A percentile compares a stretch with the other conserved stretches of the same genome.
These are phyloP conservation scores for Dioscorea zingiberensis DNA, from an alignment of 106 monocot genomes.

Conservation along the genomic window DNA sequence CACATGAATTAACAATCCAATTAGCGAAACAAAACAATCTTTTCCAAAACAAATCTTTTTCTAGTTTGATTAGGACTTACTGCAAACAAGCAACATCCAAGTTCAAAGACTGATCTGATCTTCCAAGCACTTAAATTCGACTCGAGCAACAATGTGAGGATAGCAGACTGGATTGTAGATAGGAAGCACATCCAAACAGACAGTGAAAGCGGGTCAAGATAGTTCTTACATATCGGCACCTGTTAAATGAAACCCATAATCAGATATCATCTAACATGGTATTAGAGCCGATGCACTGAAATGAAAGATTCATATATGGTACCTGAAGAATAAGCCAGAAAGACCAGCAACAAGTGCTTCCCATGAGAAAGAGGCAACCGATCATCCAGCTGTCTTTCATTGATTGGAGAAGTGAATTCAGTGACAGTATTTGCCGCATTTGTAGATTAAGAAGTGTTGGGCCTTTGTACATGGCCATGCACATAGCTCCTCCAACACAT, in stretches of 20 bases:
- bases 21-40: too few relatives aligned
- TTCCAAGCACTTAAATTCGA: constrained; percentile 23
- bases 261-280: too few relatives aligned
- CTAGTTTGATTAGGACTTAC: constrained; percentile 12
- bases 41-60: neutral
- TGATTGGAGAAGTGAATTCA: neutral
- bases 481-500: constrained; percentile 43
- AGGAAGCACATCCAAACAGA: constrained; percentile 29
- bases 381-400: constrained; percentile 10
- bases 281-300: too few relatives aligned
- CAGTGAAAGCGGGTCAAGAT: constrained; percentile 19
- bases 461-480: constrained; percentile 42
- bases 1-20: neutral
- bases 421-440: neutral
- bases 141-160: constrained; percentile 12
- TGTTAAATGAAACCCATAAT: neutral
- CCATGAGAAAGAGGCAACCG: constrained; percentile 26
- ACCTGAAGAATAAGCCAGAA: constrained; percentile 27
- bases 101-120: constrained; percentile 4
- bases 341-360: constrained; percentile 36
- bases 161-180: constrained; percentile 5
- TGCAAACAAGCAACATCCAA: constrained; percentile 19
- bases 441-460: constrained; percentile 19
- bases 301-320: neutral
- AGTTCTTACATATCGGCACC: constrained; percentile 23